Evolutionary conservation across 1,139 yeast genomes (phyloP).

Genomic region (Petasospora rhodanensis): DNA sequence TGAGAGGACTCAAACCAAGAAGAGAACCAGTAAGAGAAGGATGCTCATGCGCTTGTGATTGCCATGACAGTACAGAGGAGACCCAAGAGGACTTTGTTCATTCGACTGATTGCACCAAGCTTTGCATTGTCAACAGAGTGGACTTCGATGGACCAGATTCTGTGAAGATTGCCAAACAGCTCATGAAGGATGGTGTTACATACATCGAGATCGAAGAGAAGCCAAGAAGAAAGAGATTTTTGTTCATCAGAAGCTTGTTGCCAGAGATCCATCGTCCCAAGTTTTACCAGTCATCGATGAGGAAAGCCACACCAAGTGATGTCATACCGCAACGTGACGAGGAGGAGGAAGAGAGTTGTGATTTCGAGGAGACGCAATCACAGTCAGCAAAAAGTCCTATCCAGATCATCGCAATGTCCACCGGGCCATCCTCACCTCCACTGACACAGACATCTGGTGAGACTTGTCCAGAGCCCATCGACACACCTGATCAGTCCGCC

Average conservation of each 20-base stretch:
- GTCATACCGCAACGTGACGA: no score
- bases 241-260: constrained; percentile 1
- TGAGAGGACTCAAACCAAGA: no score
- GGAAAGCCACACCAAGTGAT: background rate
- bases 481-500: no score
- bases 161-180: background rate
- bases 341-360: no score
- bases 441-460: background rate
- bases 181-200: constrained; percentile 13
- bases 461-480: background rate
- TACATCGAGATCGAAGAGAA: constrained; percentile 16
- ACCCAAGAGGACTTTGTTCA: no score
- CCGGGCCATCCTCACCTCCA: background rate
- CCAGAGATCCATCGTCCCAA: background rate
- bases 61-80: no score
- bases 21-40: no score
- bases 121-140: background rate
- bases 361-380: no score
- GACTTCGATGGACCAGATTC: background rate
- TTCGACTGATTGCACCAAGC: background rate
- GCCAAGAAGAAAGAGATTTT: constrained; percentile 1
- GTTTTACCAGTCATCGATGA: no score
- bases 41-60: no score
- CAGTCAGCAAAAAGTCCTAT: constrained; percentile 7
- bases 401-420: constrained; percentile 21